Evolutionary conservation across 768 basidiomycete species (phyloP).

Genomic region (Lentinula raphanica): DNA sequence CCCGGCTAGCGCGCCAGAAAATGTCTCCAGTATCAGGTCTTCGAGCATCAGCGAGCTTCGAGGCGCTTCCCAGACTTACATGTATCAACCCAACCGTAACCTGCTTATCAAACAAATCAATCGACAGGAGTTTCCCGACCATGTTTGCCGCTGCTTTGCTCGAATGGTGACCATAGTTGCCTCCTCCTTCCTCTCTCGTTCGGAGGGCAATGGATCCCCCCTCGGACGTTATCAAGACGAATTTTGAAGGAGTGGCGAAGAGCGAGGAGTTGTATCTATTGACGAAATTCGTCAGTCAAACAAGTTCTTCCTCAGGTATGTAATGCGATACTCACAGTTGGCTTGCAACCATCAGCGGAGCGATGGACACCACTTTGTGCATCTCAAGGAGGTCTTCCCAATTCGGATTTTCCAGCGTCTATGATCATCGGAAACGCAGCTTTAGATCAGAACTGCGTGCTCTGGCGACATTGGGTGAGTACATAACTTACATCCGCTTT

Average conservation of each 20-base stretch:
- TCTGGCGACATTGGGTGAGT: too few relatives aligned
- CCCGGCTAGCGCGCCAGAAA: constrained; percentile 29
- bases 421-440: too few relatives aligned
- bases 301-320: background rate
- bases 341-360: constrained; percentile 32
- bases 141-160: constrained; percentile 46
- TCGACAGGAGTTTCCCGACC: constrained; percentile 36
- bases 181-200: constrained; percentile 39
- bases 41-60: too few relatives aligned
- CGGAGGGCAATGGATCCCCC: constrained; percentile 39
- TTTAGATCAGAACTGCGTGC: too few relatives aligned
- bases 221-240: constrained; percentile 41
- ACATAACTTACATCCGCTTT: constrained; percentile 34
- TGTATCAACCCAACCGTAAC: constrained; percentile 39
- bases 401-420: constrained; percentile 31
- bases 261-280: constrained; percentile 16
- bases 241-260: constrained; percentile 27
- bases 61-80: too few relatives aligned
- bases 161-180: constrained; percentile 46
- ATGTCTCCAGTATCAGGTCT: too few relatives aligned
- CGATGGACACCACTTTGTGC: constrained; percentile 41
- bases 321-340: constrained; percentile 23
- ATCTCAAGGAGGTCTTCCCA: constrained; percentile 38
- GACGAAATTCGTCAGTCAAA: background rate
- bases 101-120: constrained; percentile 33